Evolutionary conservation across 2,329 filamentous ascomycete species (phyloP), one percentile per base, ranked within the genome.

Genomic region (Fonsecaea nubica): DNA sequence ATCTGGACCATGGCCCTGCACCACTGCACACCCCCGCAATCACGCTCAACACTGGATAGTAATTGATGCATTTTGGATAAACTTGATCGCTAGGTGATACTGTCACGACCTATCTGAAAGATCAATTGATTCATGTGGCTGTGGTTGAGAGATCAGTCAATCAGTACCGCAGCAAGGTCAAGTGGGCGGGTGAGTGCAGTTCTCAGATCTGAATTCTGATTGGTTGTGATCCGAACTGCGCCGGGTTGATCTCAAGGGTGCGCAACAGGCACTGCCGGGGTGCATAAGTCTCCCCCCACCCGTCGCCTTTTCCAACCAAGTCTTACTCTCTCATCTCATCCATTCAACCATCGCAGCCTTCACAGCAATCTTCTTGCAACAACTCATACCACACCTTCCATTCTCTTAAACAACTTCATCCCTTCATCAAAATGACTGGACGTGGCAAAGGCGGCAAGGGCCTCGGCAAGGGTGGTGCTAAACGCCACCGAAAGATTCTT

Each of bases 401-500:
- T 10, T 38, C 40, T 56, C 52, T 48, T 32, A 61, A 66, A 67
- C 72, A 71, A 70, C 73, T 77, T 71, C 72, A 75, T 71, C 71
- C 72, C 74, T 76, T 74, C 71, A 76, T 82, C 81, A 85, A 78
- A 73, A 86, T 86, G 84, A 84, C 84, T 85, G 84, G 84, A 82
- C 84, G 84, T 84, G 92, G 92, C 82, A 96, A 96, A 86, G 93
- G 93, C 83, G 93, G 93, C 81, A 97, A 97, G 89, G 93, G 93
- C 81, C 92, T 97, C 84, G 93, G 93, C 82, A 97, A 97, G 90
- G 93, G 93, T 74, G 93, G 93, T 82, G 94, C 94, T 84, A 98
- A 97, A 91, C 93, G 93, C 84, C 93, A 97, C 86, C 90, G 94
- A 79, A 97, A 97, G 58, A 97, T 97, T 87, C 88, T 97, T 83